Percentiles rank a stretch among this genome's conserved stretches.
Evolutionary conservation across 257 asterid species (phyloP).

Genomic region (Lithospermum erythrorhizon): DNA sequence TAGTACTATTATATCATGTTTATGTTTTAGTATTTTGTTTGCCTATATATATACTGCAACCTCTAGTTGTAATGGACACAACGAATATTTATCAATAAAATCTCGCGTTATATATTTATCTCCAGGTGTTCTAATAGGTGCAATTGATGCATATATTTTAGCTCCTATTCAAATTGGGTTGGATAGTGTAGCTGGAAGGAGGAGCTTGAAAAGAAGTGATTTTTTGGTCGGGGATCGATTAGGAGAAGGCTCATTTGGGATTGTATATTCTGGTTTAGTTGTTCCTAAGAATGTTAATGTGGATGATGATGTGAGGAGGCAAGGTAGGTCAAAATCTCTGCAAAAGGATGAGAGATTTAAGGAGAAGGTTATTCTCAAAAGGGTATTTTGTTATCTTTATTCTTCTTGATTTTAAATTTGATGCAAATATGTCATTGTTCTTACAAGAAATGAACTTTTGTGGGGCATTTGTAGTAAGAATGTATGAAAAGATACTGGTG

Average conservation of each 20-base stretch:
- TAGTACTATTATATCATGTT: too few relatives aligned
- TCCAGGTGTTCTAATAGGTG: slow-evolving; percentile 69
- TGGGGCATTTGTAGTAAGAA: background rate
- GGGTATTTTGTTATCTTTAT: slow-evolving; percentile 27
- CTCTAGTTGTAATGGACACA: too few relatives aligned
- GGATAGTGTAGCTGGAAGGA: slow-evolving; percentile 62
- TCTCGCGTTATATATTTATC: too few relatives aligned
- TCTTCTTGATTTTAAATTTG: background rate
- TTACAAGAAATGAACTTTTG: background rate
- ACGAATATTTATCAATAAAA: too few relatives aligned
- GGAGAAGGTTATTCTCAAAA: slow-evolving; percentile 82
- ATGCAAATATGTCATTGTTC: background rate
- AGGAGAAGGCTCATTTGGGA: slow-evolving; percentile 91
- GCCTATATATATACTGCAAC: too few relatives aligned
- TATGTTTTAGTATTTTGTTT: too few relatives aligned
- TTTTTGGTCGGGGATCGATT: slow-evolving; percentile 65
- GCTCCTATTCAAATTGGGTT: slow-evolving; percentile 75
- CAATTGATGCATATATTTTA: slow-evolving; percentile 67
- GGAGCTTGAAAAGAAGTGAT: slow-evolving; percentile 59
- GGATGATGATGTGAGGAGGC: slow-evolving; percentile 32
- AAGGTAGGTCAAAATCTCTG: slow-evolving; percentile 29
- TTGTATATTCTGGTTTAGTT: slow-evolving; percentile 77
- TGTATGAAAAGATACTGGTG: background rate
- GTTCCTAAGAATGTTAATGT: slow-evolving; percentile 58
- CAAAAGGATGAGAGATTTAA: slow-evolving; percentile 38